These are phyloP conservation scores for Endoconidiophora laricicola DNA, from an alignment of 2,329 filamentous ascomycete genomes.

Conservation along the genomic window DNA sequence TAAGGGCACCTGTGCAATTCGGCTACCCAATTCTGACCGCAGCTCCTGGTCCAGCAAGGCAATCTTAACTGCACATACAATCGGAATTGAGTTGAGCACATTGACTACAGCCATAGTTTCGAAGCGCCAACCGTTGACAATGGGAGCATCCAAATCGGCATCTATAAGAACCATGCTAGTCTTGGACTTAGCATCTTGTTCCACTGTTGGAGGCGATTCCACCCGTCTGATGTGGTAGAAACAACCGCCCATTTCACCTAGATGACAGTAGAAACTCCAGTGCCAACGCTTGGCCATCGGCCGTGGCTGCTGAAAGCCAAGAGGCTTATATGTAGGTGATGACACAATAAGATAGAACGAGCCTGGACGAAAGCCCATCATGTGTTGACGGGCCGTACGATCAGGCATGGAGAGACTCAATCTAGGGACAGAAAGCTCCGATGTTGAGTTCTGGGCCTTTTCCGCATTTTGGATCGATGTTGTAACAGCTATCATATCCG, in stretches of 20 bases:
- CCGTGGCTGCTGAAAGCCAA: slow-evolving; percentile 3
- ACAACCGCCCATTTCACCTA: not conserved
- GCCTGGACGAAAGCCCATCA: not conserved
- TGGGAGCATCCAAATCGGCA: not conserved
- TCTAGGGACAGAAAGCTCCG: too few relatives aligned
- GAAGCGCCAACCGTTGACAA: slow-evolving; percentile 2
- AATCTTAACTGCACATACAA: slow-evolving; percentile 11
- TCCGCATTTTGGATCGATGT: too few relatives aligned
- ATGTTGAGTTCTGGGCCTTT: too few relatives aligned
- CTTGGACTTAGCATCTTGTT: not conserved
- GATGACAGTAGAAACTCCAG: slow-evolving; percentile 10
- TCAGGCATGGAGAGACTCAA: too few relatives aligned
- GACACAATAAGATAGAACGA: slow-evolving; percentile 7
- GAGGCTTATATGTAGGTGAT: slow-evolving; percentile 11
- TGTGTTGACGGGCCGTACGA: too few relatives aligned
- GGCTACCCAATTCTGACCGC: not conserved
- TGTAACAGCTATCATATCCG: too few relatives aligned
- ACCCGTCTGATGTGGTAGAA: slow-evolving; percentile 7
- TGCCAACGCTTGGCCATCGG: slow-evolving; percentile 12
- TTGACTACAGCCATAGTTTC: slow-evolving; percentile 4
- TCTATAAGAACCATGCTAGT: not conserved
- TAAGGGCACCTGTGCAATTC: slow-evolving; percentile 5
- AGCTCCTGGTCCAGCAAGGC: slow-evolving; percentile 6
- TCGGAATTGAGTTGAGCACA: slow-evolving; percentile 2
- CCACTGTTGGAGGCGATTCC: not conserved